Evolutionary conservation across 768 basidiomycete genomes (phyloP), one percentile per base, ranked within the genome.

Genomic region (Lactifluus pinguis): DNA sequence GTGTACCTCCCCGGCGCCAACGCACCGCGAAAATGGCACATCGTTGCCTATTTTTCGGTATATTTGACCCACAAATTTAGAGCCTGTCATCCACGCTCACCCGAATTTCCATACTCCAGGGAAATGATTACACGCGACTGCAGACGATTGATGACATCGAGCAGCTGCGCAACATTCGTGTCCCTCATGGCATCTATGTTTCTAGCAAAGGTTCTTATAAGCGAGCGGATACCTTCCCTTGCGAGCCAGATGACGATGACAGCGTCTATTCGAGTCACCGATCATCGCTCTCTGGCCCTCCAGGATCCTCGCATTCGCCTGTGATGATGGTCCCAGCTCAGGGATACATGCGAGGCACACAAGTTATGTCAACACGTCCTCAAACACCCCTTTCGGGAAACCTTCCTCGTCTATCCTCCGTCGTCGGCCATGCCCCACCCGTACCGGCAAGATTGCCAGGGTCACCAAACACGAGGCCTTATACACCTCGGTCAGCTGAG

Each of bases 11-110:
- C 83, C 42, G 83, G 81, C 52, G 74, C 78, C 42, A 75, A 74
- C 57, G 78, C 79, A 55, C 78, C 79, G 32, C 79, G 82, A 47
- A 89, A 89, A 78, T 91, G 88, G 88, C 88, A 91, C 73, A 80
- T 90, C 53, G 87, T 89, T 59, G 87, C 87, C 49, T 90, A 90
- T 75, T 89, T 90, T 72, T 82, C 83, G 72, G 87, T 89, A 69
- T 69, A 80, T 67, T 54, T 50, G 51, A 48, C 61, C 42, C 48
- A 47, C 42, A 36, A 57, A 30, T 32, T 63, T 21, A 44, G 41
- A 29, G 38, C 13, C 38, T 51, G 57, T 58, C 51, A 13, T 59
- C 52, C 56, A 54, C 55, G 32, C 50, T 32, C 39, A 39, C 17
- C 10, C 49, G 54, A 34, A 53, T 53, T 55, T 21, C 38, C 34